These are phyloP conservation scores for Leccinum subtestaceum DNA, from an alignment of 768 basidiomycete species.

Conservation along the genomic window DNA sequence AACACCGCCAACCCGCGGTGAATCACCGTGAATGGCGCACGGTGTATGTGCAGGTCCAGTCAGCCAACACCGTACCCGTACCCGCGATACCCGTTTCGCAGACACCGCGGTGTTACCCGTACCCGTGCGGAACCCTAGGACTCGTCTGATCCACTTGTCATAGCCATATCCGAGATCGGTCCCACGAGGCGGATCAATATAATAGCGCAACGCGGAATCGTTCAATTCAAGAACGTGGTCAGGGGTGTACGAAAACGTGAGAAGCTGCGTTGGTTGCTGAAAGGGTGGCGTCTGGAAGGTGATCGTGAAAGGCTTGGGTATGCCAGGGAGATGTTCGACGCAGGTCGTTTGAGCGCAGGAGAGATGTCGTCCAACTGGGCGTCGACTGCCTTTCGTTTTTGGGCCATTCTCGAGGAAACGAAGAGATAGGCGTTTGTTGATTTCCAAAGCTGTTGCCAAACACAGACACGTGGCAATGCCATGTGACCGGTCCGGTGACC, in stretches of 20 bases:
- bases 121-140: too few relatives aligned
- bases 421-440: constrained; percentile 12
- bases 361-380: constrained; percentile 10
- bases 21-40: too few relatives aligned
- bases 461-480: constrained; percentile 15
- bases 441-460: constrained; percentile 25
- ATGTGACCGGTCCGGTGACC: too few relatives aligned
- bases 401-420: constrained; percentile 16
- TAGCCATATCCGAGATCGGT: too few relatives aligned
- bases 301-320: constrained; percentile 26
- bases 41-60: too few relatives aligned
- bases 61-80: too few relatives aligned
- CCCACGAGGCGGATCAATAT: constrained; percentile 58
- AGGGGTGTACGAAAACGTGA: constrained; percentile 71
- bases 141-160: too few relatives aligned
- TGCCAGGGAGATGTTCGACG: constrained; percentile 6
- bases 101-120: too few relatives aligned
- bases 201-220: constrained; percentile 70
- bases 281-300: constrained; percentile 41
- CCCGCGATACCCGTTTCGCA: too few relatives aligned
- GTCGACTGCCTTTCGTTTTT: constrained; percentile 28
- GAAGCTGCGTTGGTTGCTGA: constrained; percentile 66
- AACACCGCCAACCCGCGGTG: too few relatives aligned
- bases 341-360: too few relatives aligned
- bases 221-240: constrained; percentile 57